Conservation (phyloP, 805 yeast species). For the Torulaspora delbrueckii region DNA sequence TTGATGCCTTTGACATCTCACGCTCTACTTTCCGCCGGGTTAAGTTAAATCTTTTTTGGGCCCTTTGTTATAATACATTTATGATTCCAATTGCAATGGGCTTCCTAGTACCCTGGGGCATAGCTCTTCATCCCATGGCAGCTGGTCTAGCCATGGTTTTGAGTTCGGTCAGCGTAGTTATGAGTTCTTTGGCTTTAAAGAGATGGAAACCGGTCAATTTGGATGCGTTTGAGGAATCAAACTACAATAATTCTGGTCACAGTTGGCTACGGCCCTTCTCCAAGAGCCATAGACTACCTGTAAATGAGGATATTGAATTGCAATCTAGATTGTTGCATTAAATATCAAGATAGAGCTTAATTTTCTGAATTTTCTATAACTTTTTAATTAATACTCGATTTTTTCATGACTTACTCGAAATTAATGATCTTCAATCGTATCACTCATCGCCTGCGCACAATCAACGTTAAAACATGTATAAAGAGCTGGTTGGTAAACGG, state of each 20-base stretch:
- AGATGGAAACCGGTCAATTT: slow-evolving; percentile 47
- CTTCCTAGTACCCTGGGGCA: slow-evolving; percentile 69
- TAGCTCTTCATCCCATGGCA: slow-evolving; percentile 76
- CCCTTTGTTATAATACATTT: slow-evolving; percentile 71
- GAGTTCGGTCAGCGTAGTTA: slow-evolving; percentile 83
- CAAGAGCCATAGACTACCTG: not conserved
- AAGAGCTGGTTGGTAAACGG: not conserved
- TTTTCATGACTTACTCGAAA: not conserved
- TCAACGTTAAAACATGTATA: not conserved
- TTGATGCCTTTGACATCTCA: slow-evolving; percentile 64
- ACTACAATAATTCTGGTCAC: not conserved
- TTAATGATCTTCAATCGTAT: not conserved
- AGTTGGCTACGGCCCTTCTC: not conserved
- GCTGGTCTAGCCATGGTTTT: slow-evolving; percentile 93
- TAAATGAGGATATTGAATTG: slow-evolving; percentile 20
- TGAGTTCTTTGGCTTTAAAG: slow-evolving; percentile 69
- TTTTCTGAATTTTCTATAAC: not conserved
- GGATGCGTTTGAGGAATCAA: not conserved
- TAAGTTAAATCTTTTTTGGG: slow-evolving; percentile 81
- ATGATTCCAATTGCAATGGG: slow-evolving; percentile 97
- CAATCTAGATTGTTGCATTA: slow-evolving; percentile 12
- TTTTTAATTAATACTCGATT: not conserved
- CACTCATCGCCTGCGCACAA: not conserved
- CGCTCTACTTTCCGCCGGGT: slow-evolving; percentile 65
- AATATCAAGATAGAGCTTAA: not conserved